Evolutionary conservation across 2,329 filamentous ascomycete genomes (phyloP), one percentile per base, ranked within the genome.

Genomic region (Aspergillus novoparasiticus): DNA sequence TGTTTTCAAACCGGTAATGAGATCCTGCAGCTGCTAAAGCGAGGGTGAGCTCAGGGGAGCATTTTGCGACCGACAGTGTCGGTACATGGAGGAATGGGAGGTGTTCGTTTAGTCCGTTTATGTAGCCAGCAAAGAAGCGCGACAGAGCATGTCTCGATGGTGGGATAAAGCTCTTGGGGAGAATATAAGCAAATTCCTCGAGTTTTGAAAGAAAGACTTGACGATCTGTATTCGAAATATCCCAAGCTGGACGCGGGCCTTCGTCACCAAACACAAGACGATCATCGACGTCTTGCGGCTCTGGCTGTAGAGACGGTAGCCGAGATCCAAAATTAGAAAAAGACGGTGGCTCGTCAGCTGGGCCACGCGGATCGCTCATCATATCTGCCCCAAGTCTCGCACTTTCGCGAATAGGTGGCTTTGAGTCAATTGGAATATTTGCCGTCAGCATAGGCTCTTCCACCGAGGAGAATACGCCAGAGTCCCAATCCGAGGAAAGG

Each of bases 1-100:
- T 79, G 61, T 82, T 82, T 69, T 82, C 81, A 64, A 82, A 82
- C 43, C 81, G 75, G 64, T 82, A 82, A 66, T 82, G 81, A 41
- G 80, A 82, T 4, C 81, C 81, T 9, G 83, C 80, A 19, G 84
- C 83, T 36, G 83, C 82, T 62, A 85, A 77, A 12, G 83, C 82
- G 2, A 86, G 76, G 2, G 83, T 76, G 12, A 86, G 74, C 69
- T 85, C 84, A 1, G 81, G 79, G 12, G 80, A 79, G 60, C 73
- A 79, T 53, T 73, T 77, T 26, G 80, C 78, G 14, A 81, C 76
- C 14, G 79, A 82, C 12, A 84, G 74, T 5, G 82, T 84, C 10
- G 82, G 79, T 2, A 82, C 76, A 66, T 85, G 83, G 12, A 85
- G 80, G 62, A 85, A 84, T 4, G 83, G 82, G 55, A 85, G 76